Evolutionary conservation across 495 filamentous ascomycete genomes (phyloP).

Genomic region (Xeromyces bisporus): DNA sequence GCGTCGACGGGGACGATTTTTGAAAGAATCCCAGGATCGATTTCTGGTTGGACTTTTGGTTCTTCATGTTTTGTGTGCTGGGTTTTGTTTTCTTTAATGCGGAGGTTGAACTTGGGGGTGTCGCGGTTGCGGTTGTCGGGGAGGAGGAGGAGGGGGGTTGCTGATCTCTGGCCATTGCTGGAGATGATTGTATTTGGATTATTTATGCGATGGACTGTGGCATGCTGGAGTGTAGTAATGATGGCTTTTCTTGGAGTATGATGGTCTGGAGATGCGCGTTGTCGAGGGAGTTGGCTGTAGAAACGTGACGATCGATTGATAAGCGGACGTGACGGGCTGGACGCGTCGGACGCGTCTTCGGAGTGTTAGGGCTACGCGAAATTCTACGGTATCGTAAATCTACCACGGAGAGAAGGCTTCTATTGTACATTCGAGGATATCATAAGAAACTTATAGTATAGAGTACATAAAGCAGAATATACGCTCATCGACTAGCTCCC

Average conservation of each 20-base stretch:
- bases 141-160: slow-evolving; percentile 20
- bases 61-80: slow-evolving; percentile 40
- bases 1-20: slow-evolving; percentile 38
- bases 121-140: slow-evolving; percentile 21
- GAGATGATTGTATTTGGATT: background rate
- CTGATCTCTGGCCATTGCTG: slow-evolving; percentile 19
- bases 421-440: too few species aligned
- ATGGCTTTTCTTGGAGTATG: too few species aligned
- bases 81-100: slow-evolving; percentile 29
- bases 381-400: background rate
- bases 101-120: slow-evolving; percentile 19
- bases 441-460: too few species aligned
- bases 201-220: slow-evolving; percentile 1
- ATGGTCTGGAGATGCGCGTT: too few species aligned
- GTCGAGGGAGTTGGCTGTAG: too few species aligned
- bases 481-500: too few species aligned
- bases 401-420: background rate
- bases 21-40: slow-evolving; percentile 77
- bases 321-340: background rate
- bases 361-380: background rate
- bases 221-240: slow-evolving; percentile 1
- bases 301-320: background rate
- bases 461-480: too few species aligned
- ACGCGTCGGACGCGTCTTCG: slow-evolving; percentile 1
- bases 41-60: slow-evolving; percentile 61